Conservation (phyloP, 495 filamentous ascomycete species). For the Neurospora hispaniola region DNA sequence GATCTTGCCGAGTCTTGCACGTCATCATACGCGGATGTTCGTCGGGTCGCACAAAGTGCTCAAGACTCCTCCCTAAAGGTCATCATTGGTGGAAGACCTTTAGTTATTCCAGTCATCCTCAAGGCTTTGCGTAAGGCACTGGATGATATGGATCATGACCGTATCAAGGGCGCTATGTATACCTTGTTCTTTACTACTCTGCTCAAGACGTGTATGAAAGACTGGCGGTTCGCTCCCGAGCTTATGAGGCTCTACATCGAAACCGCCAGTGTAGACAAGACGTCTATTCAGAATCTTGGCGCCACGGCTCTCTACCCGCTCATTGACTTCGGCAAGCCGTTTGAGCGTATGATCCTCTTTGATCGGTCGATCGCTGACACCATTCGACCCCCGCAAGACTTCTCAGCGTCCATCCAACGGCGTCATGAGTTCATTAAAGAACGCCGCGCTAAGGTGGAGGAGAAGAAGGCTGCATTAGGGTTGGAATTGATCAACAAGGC, state of each 20-base stretch:
- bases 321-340: conserved; percentile 78
- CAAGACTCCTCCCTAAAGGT: conserved; percentile 91
- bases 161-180: conserved; percentile 91
- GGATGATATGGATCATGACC: conserved; percentile 67
- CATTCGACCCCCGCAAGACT: conserved; percentile 63
- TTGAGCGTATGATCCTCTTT: conserved; percentile 80
- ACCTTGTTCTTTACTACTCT: conserved; percentile 81
- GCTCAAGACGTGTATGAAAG: conserved; percentile 72
- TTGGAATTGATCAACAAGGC: conserved; percentile 70
- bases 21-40: conserved; percentile 91
- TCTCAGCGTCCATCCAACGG: conserved; percentile 50
- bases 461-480: conserved; percentile 70
- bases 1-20: conserved; percentile 87
- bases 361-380: conserved; percentile 59
- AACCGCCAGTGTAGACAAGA: conserved; percentile 80
- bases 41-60: conserved; percentile 82
- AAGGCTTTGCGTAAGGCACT: conserved; percentile 71
- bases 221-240: conserved; percentile 86
- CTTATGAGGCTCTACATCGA: conserved; percentile 82
- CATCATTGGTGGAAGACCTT: conserved; percentile 70
- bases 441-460: conserved; percentile 65
- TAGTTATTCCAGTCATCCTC: conserved; percentile 82
- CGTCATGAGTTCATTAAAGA: conserved; percentile 60
- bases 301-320: conserved; percentile 71
- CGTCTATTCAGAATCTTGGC: conserved; percentile 86